Percentiles rank a stretch among this genome's conserved stretches.
Evolutionary conservation across 345 rosid species (phyloP).

Genomic region (Combretum micranthum): DNA sequence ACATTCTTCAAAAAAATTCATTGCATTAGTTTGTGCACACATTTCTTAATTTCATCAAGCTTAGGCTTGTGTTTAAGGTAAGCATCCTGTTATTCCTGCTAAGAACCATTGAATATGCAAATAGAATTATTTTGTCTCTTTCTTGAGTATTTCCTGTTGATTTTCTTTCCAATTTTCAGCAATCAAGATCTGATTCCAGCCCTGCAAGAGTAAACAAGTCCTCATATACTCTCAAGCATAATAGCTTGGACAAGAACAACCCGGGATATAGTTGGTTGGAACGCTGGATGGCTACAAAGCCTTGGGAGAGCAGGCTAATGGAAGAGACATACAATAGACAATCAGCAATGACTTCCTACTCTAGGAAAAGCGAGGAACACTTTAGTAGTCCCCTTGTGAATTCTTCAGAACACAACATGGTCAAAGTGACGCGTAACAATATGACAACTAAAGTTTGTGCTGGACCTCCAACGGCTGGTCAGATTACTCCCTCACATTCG

Average conservation of each 20-base stretch:
- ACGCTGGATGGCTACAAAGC: conserved; percentile 73
- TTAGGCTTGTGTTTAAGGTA: no score
- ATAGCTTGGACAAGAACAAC: conserved; percentile 28
- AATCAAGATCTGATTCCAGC: conserved; percentile 49
- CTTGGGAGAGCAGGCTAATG: conserved; percentile 54
- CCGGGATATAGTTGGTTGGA: conserved; percentile 64
- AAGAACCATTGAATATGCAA: no score
- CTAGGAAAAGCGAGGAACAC: conserved; percentile 55
- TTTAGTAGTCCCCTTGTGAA: conserved; percentile 14
- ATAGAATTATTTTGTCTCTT: no score
- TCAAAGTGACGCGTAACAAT: conserved; percentile 61
- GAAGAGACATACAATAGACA: conserved; percentile 29
- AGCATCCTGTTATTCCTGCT: no score
- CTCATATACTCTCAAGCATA: conserved; percentile 25
- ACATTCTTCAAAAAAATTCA: no score
- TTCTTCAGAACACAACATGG: conserved; percentile 34
- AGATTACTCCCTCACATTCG: conserved; percentile 28
- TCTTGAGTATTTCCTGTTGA: neutral
- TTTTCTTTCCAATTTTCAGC: conserved; percentile 22
- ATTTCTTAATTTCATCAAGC: no score
- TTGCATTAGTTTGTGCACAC: no score
- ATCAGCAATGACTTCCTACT: conserved; percentile 18
- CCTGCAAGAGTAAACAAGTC: conserved; percentile 44
- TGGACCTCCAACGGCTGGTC: conserved; percentile 35
- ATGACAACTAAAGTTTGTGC: conserved; percentile 41